phyloP scores from a whole-genome alignment of 1,139 yeast species.

The Saccharomyces pastorianus region DNA sequence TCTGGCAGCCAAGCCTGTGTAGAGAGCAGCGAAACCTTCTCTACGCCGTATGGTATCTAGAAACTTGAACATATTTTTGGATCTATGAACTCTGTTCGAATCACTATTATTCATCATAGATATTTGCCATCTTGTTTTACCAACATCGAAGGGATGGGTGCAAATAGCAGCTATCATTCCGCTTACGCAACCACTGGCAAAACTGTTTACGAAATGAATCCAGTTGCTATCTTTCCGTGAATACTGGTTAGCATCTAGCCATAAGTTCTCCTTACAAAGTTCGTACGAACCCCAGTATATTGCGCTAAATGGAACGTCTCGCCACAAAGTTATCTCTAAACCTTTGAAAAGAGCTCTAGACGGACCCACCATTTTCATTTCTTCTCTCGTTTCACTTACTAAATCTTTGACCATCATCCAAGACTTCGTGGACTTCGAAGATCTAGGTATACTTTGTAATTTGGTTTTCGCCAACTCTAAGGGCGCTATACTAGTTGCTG shows the following conservation, averaged over 20 bases:
- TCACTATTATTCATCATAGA: constrained; percentile 12
- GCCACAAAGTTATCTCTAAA: constrained; percentile 77
- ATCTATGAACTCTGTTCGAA: constrained; percentile 17
- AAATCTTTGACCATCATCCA: constrained; percentile 39
- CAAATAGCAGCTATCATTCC: constrained; percentile 79
- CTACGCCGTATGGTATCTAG: constrained; percentile 51
- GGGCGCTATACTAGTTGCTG: constrained; percentile 85
- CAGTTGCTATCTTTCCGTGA: constrained; percentile 33
- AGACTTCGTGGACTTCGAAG: constrained; percentile 29
- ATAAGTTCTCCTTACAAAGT: constrained; percentile 30
- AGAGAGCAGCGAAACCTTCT: constrained; percentile 77
- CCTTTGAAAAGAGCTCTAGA: constrained; percentile 69
- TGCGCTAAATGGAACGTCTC: constrained; percentile 96
- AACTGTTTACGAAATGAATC: constrained; percentile 62
- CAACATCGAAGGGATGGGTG: constrained; percentile 96
- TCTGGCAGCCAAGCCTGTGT: constrained; percentile 79
- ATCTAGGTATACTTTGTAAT: constrained; percentile 70
- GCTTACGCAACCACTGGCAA: constrained; percentile 74
- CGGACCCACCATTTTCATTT: constrained; percentile 48
- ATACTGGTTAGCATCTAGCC: constrained; percentile 10
- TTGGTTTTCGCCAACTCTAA: constrained; percentile 81
- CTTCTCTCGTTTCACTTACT: constrained; percentile 47
- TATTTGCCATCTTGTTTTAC: constrained; percentile 87
- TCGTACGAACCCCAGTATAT: constrained; percentile 91
- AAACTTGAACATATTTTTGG: constrained; percentile 49